phyloP scores from a whole-genome alignment of 371 early-diverging fungal genomes.

The Batkoa obscura region DNA sequence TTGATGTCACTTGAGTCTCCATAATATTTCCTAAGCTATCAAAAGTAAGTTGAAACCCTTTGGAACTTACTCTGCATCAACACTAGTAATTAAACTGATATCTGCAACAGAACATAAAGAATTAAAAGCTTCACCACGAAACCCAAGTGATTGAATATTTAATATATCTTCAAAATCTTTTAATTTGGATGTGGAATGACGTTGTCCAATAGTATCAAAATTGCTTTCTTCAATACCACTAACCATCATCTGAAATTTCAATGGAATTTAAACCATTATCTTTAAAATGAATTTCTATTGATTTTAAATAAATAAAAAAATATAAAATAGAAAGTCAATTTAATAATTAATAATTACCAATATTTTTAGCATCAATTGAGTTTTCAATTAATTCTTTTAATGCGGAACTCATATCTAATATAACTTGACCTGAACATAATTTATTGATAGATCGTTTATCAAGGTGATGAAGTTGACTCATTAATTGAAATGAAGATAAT shows the following conservation, averaged over 20 bases:
- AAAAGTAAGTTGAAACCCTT: conserved; percentile 50
- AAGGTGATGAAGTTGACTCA: background rate
- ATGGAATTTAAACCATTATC: conserved; percentile 57
- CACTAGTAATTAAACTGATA: conserved; percentile 41
- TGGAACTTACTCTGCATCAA: conserved; percentile 33
- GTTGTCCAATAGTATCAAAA: conserved; percentile 37
- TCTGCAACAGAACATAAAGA: conserved; percentile 47
- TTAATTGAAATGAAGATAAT: too few relatives aligned
- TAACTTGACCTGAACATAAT: conserved; percentile 83
- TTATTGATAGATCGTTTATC: conserved; percentile 24
- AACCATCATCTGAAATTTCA: conserved; percentile 75
- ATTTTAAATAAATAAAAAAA: background rate
- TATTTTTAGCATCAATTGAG: conserved; percentile 74
- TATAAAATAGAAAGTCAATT: too few relatives aligned
- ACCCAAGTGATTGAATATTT: conserved; percentile 49
- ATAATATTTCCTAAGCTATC: conserved; percentile 27
- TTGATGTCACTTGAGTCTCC: conserved; percentile 15
- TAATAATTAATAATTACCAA: conserved; percentile 27
- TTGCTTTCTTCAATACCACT: conserved; percentile 45
- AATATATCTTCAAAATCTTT: conserved; percentile 43
- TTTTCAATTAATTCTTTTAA: conserved; percentile 97
- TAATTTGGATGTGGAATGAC: conserved; percentile 67
- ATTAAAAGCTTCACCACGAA: conserved; percentile 71
- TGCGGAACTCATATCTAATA: conserved; percentile 67
- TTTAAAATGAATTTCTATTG: conserved; percentile 52